These are phyloP conservation scores for Thermochaetoides thermophila DNA, from an alignment of 495 filamentous ascomycete species.

Conservation along the genomic window DNA sequence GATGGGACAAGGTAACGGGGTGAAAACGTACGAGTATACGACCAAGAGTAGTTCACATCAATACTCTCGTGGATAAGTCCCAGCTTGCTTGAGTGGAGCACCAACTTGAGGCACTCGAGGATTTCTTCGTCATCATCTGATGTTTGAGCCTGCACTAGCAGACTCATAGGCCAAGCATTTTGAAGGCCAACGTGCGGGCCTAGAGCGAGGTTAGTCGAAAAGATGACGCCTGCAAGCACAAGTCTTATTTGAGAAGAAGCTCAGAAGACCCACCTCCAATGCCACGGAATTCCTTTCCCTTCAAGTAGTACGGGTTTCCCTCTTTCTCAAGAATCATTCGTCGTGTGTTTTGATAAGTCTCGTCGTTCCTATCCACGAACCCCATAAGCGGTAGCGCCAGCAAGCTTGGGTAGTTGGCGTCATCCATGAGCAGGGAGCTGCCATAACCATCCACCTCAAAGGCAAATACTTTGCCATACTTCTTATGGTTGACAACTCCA, in stretches of 20 bases:
- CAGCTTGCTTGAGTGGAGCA: constrained; percentile 54
- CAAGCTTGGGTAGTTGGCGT: constrained; percentile 88
- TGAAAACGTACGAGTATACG: constrained; percentile 60
- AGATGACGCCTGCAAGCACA: background rate
- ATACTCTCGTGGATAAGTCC: constrained; percentile 89
- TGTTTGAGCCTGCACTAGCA: constrained; percentile 82
- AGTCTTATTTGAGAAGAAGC: background rate
- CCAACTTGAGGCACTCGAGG: constrained; percentile 47
- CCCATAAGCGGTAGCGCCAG: constrained; percentile 78
- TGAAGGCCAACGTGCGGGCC: constrained; percentile 59
- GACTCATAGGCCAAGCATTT: constrained; percentile 95
- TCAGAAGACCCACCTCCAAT: constrained; percentile 50
- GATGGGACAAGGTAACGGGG: background rate
- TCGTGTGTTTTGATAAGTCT: constrained; percentile 76
- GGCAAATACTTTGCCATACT: constrained; percentile 81
- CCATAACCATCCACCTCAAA: constrained; percentile 97
- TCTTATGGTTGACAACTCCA: constrained; percentile 72
- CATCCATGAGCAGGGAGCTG: constrained; percentile 84
- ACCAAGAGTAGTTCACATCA: constrained; percentile 55
- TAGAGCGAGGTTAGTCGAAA: constrained; percentile 4
- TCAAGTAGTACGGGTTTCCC: constrained; percentile 82
- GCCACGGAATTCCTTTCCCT: constrained; percentile 63
- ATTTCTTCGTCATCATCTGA: constrained; percentile 82
- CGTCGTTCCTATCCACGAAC: constrained; percentile 52
- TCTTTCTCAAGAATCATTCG: constrained; percentile 70